Conservation (phyloP, 768 basidiomycete genomes). For the Pilatotrama ljubarskyi region DNA sequence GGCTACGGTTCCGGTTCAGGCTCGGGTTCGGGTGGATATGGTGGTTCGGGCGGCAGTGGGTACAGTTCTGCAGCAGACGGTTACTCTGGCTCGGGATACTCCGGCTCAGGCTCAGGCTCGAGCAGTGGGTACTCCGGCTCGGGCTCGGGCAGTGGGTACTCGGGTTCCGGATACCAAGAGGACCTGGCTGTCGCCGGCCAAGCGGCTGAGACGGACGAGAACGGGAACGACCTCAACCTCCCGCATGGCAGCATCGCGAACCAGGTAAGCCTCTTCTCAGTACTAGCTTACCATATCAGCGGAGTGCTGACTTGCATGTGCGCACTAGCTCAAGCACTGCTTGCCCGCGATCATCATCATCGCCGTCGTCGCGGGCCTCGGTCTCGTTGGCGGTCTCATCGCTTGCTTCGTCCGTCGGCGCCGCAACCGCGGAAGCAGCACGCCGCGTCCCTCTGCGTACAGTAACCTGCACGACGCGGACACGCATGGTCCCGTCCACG, state of each 20-base stretch:
- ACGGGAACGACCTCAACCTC: conserved; percentile 14
- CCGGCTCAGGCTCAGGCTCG: background rate
- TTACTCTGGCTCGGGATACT: conserved; percentile 1
- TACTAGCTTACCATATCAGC: no score
- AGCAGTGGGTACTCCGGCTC: no score
- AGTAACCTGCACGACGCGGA: conserved; percentile 14
- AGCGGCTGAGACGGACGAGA: conserved; percentile 11
- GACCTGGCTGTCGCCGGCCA: conserved; percentile 8
- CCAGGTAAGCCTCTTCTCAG: conserved; percentile 1
- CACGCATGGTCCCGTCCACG: conserved; percentile 8
- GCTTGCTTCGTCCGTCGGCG: conserved; percentile 11
- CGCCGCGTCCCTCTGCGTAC: conserved; percentile 16
- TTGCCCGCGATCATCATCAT: conserved; percentile 21
- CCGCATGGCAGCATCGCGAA: conserved; percentile 8
- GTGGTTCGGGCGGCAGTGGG: background rate
- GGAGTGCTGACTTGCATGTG: background rate
- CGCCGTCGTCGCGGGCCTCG: conserved; percentile 7
- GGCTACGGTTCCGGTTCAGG: background rate
- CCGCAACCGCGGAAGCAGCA: background rate
- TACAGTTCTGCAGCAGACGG: background rate
- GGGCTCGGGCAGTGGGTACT: background rate
- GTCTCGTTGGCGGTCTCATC: conserved; percentile 13
- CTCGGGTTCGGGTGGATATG: background rate
- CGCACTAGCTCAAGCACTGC: conserved; percentile 6
- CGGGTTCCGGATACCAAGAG: background rate